These are phyloP conservation scores for Diaporthe citriasiana DNA, from an alignment of 2,329 filamentous ascomycete genomes.

Conservation along the genomic window DNA sequence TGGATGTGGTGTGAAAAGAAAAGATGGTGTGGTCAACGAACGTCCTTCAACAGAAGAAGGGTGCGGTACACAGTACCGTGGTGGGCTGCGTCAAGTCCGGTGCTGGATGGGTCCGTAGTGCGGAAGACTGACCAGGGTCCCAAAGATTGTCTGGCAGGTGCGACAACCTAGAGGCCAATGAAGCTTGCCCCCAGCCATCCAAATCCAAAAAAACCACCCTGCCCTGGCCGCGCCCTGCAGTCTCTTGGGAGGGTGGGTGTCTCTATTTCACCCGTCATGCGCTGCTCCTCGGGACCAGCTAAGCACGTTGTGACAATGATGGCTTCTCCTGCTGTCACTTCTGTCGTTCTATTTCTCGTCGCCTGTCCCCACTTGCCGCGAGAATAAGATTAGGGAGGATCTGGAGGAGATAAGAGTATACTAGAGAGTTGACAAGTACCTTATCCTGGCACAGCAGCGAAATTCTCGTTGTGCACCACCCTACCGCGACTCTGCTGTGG, in stretches of 20 bases:
- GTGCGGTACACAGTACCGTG: neutral
- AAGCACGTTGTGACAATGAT: neutral
- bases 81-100: neutral
- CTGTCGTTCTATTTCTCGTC: neutral
- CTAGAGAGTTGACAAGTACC: neutral
- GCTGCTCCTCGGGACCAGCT: neutral
- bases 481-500: neutral
- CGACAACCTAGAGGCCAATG: slow-evolving; percentile 21
- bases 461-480: neutral
- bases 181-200: slow-evolving; percentile 31
- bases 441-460: no score
- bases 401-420: neutral
- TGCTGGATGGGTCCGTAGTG: slow-evolving; percentile 1
- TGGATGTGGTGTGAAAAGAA: slow-evolving; percentile 8
- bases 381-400: neutral
- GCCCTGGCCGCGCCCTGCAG: slow-evolving; percentile 21
- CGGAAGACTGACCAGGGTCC: slow-evolving; percentile 2
- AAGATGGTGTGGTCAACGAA: slow-evolving; percentile 19
- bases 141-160: slow-evolving; percentile 18
- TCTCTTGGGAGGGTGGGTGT: slow-evolving; percentile 16
- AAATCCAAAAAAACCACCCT: slow-evolving; percentile 23
- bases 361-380: neutral
- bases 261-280: slow-evolving; percentile 26
- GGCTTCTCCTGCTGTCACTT: neutral
- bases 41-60: no score